These are phyloP conservation scores for Nakataea oryzae DNA, from an alignment of 2,329 filamentous ascomycete species.

Conservation along the genomic window DNA sequence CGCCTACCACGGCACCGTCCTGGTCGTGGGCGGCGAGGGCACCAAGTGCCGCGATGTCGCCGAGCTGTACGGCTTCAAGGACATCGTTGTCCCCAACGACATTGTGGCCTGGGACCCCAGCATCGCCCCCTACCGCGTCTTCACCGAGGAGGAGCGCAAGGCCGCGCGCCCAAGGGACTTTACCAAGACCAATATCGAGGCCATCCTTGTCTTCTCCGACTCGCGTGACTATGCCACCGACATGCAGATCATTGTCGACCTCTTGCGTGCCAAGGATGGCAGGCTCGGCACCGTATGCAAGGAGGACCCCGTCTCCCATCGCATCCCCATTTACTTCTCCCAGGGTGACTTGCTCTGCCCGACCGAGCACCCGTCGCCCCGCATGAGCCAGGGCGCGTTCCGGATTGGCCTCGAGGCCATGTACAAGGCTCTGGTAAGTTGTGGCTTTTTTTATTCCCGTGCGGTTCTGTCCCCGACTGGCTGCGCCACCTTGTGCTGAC, in stretches of 20 bases:
- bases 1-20: constrained; percentile 67
- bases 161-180: constrained; percentile 63
- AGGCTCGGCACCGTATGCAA: constrained; percentile 53
- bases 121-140: constrained; percentile 58
- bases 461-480: not conserved
- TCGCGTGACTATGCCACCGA: constrained; percentile 66
- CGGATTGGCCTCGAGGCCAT: constrained; percentile 64
- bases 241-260: constrained; percentile 67
- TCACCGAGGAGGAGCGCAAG: constrained; percentile 56
- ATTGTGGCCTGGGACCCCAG: constrained; percentile 59
- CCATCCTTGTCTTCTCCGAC: constrained; percentile 67
- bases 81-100: constrained; percentile 64
- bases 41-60: constrained; percentile 66
- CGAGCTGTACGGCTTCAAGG: constrained; percentile 63
- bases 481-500: not conserved
- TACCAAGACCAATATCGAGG: constrained; percentile 59
- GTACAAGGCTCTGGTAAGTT: constrained; percentile 47
- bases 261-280: constrained; percentile 59
- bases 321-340: constrained; percentile 62
- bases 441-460: not conserved
- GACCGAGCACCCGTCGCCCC: constrained; percentile 52
- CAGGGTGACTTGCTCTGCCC: constrained; percentile 42
- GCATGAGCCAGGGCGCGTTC: constrained; percentile 68
- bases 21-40: constrained; percentile 66
- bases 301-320: constrained; percentile 48